These are phyloP conservation scores for Cardiospermum halicacabum DNA, from an alignment of 345 rosid species.

Conservation along the genomic window DNA sequence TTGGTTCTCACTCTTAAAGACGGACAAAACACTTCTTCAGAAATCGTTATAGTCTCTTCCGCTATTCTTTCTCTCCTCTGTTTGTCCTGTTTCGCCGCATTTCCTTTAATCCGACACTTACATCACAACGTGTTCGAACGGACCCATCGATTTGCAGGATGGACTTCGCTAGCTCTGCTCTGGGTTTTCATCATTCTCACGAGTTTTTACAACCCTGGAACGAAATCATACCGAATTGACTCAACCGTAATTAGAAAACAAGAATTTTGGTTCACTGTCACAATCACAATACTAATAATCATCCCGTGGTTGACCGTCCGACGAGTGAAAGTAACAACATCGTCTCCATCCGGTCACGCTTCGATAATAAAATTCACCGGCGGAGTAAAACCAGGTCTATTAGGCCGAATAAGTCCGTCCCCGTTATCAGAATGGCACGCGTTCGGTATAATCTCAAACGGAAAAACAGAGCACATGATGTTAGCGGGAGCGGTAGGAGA, in stretches of 20 bases:
- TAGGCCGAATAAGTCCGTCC: slow-evolving; percentile 90
- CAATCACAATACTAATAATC: slow-evolving; percentile 48
- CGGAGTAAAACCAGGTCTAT: slow-evolving; percentile 63
- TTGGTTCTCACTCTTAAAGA: slow-evolving; percentile 55
- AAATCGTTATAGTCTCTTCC: slow-evolving; percentile 52
- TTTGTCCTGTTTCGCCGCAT: slow-evolving; percentile 56
- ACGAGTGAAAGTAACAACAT: slow-evolving; percentile 49
- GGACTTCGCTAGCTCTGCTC: slow-evolving; percentile 62
- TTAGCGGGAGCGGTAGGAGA: slow-evolving; percentile 89
- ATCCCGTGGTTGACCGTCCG: slow-evolving; percentile 77
- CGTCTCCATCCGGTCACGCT: slow-evolving; percentile 70
- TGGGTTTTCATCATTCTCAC: slow-evolving; percentile 65
- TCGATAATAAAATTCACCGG: slow-evolving; percentile 65
- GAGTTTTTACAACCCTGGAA: slow-evolving; percentile 48
- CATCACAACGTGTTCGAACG: slow-evolving; percentile 81
- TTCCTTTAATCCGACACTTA: slow-evolving; percentile 77
- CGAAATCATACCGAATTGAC: slow-evolving; percentile 39
- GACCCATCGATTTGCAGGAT: slow-evolving; percentile 65
- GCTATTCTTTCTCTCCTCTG: slow-evolving; percentile 53
- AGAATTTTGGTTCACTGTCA: slow-evolving; percentile 75
- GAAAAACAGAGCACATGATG: slow-evolving; percentile 80
- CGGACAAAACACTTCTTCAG: slow-evolving; percentile 44
- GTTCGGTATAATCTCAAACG: slow-evolving; percentile 74
- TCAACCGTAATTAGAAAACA: slow-evolving; percentile 42
- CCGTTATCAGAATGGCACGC: slow-evolving; percentile 95